Evolutionary conservation across 2,329 filamentous ascomycete genomes (phyloP), one percentile per base, ranked within the genome.

Genomic region (Trichophyton verrucosum): DNA sequence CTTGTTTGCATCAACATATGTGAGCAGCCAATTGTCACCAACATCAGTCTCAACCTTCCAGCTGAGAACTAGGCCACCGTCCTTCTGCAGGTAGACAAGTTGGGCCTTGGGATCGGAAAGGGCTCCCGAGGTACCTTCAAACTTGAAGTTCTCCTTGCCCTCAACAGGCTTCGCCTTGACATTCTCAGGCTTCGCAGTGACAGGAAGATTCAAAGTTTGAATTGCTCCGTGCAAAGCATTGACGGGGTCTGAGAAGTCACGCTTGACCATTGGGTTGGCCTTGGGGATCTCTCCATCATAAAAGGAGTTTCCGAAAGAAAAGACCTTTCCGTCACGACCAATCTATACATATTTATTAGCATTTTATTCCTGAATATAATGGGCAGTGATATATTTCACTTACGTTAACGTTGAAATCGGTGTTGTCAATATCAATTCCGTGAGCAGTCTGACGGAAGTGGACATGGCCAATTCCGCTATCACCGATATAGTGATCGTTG

Each of bases 331-430:
- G n/a, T 63, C 60, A 40, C 61, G 57, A n/a, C 44, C 57, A 49
- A 63, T 58, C 62, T 63, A 56, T 57, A 4, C 3, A 33, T 20
- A 3, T 15, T 9, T 3, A 7, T n/a, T n/a, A 33, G 7, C 7
- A 55, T 24, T 27, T 24, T 30, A 57, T 60, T 24, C 33, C 9
- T 11, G 8, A 2, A 13, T 1, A 38, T 38, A 13, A 1, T 13
- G 9, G 11, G 1, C 2, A 38, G 8, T 4, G 38, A 46, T 24
- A 27, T 57, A 20, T 9, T 15, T n/a, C 13, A 33, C 62, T 60
- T 59, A 63, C 62, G 40, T 63, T 63, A 13, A 63, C 60, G 42
- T 63, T 63, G 58, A 63, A 61, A 38, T 63, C 62, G 42, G 60
- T 58, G 51, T 63, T 63, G 42, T 61, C 62, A 51, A 63, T 27